Base-by-base conservation (phyloP, 2,329 filamentous ascomycete species). In the Colletotrichum eleusines region DNA sequence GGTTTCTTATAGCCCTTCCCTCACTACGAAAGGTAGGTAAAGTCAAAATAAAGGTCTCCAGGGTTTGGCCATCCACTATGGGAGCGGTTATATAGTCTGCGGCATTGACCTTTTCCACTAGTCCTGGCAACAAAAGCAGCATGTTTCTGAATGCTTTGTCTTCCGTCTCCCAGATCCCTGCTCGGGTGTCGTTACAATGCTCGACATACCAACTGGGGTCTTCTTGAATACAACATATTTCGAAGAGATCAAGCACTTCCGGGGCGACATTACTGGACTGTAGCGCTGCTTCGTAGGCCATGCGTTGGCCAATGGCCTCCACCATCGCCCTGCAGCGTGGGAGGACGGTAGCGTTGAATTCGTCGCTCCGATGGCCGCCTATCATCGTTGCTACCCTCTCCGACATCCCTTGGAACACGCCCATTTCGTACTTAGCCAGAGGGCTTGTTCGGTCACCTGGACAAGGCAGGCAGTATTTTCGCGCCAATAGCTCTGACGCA, bases 211-310 rank as follows among this genome's bases (percentile, higher is more conserved):
- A 75, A 50, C 58, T 69, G 3, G 58, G 42, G 33, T 74, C 72
- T 2, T 72, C 53, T 1, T 63, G 28, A 20, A 75, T 64, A 46
- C 69, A 74, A 4, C 57, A 69, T 14, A 46, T 23, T 50, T 72
- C 70, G 38, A 70, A 75, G 0, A 75, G 53, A 7, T 31, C 14
- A 2, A 75, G 55, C 53, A 72, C 62, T 2, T 72, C 64, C 0
- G 72, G 26, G 1, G 42, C 57, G 0, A 75, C 46, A 6, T 40
- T 54, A 1, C 11, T 46, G 20, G 74, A 38, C 8, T 38, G 35
- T 11, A 38, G 35, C 35, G 51, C 76, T 3, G 77, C 74, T 60
- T 78, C 76, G 28, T 77, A 78, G 0, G 75, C 76, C 76, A 79
- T 77, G 8, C 76, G 73, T n/a, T 79, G 72, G 5, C 76, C 75